These are phyloP conservation scores for Agarophyton chilense DNA, from an alignment of 23 red algal species.

Conservation along the genomic window DNA sequence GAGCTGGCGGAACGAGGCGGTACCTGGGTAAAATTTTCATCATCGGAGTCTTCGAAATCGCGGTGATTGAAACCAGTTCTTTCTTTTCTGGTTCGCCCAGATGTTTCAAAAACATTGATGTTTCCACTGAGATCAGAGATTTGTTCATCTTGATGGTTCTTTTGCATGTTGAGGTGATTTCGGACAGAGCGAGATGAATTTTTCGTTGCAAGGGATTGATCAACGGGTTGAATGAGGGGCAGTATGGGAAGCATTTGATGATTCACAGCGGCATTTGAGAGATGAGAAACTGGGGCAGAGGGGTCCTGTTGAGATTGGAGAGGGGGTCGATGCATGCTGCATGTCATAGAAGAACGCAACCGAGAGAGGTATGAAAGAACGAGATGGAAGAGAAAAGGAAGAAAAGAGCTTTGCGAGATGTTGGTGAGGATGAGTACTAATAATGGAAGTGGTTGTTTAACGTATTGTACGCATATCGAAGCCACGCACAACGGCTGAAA, in stretches of 20 bases:
- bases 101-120: slow-evolving; percentile 1
- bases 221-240: not conserved
- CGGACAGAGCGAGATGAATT: not conserved
- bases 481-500: too few relatives aligned
- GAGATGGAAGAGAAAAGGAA: not conserved
- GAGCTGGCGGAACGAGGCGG: not conserved
- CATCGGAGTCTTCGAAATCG: slow-evolving; percentile 27
- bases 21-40: not conserved
- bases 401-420: too few relatives aligned
- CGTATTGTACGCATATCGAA: too few relatives aligned
- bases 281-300: not conserved
- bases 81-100: not conserved
- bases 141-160: not conserved
- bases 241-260: not conserved
- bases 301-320: not conserved
- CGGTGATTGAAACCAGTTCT: slow-evolving; percentile 1
- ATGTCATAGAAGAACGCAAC: not conserved
- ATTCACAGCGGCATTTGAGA: not conserved
- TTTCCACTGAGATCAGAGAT: not conserved
- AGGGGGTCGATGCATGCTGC: not conserved
- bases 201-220: too few relatives aligned
- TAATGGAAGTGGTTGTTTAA: too few relatives aligned
- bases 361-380: not conserved
- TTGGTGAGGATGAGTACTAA: not conserved
- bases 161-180: not conserved